Base-by-base conservation (phyloP, 352 stramenopile genomes). In the Phytophthora citrophthora region DNA sequence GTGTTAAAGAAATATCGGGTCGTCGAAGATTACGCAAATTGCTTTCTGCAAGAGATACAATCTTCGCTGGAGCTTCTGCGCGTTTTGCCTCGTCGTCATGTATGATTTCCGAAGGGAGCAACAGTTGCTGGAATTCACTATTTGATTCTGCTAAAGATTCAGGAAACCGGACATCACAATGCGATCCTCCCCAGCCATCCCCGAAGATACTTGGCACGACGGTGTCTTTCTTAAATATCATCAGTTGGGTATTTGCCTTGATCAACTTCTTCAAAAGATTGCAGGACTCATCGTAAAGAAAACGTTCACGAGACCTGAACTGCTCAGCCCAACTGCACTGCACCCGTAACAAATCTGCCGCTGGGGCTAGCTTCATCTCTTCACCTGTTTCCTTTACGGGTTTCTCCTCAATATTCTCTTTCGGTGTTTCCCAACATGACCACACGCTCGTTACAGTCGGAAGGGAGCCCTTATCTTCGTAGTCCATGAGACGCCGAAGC, bases 1-100 rank as follows among this genome's bases (percentile, higher is more conserved):
- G 74, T 48, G 61, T 79, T 38, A 79, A 15, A 18, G 62, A 70
- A 4, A 75, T 29, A 59, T 70, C 57, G 1, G 62, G 26, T 9
- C 36, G 39, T 18, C 63, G 48, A 47, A 76, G 46, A 29, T 15
- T 38, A 4, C n/a, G 54, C 34, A 70, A 62, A 48, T 70, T 63
- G 6, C 11, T 54, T 5, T 41, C n/a, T 36, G 62, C 67, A 27
- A 59, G 43, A 1, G 38, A 57, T 51, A 64, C 29, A 13, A 70
- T 41, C 18, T 68, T 73, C 16, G 50, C 57, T 38, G 60, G 60
- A 45, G 67, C 62, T 38, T 40, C 12, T 10, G 18, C 24, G 10
- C 73, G 16, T 29, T 41, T 70, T 12, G 23, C 23, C 38, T 73
- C 61, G 43, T 79, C 70, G 36, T 62, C 29, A 47, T 49, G 47